phyloP scores from a whole-genome alignment of 441 rosid species.

The Bocquillonia castaneifolia region DNA sequence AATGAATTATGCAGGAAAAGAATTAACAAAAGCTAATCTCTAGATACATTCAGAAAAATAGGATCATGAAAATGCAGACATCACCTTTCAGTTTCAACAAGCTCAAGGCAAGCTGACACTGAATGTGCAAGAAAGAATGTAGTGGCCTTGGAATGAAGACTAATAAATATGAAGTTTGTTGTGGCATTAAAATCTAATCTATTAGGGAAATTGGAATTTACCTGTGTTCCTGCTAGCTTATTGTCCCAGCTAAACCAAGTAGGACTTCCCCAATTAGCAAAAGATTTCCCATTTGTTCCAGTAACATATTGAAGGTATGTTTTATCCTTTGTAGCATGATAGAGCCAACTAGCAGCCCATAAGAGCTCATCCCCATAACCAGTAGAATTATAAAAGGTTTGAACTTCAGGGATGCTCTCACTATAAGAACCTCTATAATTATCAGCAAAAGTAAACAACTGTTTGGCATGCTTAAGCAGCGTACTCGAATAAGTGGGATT shows the following conservation, averaged over 20 bases:
- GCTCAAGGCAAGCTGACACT: not conserved
- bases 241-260: slow-evolving; percentile 97
- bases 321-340: slow-evolving; percentile 74
- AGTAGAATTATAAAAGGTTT: slow-evolving; percentile 64
- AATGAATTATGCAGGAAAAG: not conserved
- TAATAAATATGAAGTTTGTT: too few relatives aligned
- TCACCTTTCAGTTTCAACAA: not conserved
- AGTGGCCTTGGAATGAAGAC: not conserved
- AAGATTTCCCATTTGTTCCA: slow-evolving; percentile 50
- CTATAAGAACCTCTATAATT: slow-evolving; percentile 56
- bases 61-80: not conserved
- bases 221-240: slow-evolving; percentile 92
- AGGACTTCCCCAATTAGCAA: slow-evolving; percentile 73
- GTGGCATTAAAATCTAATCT: not conserved
- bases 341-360: slow-evolving; percentile 95
- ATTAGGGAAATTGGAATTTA: slow-evolving; percentile 23
- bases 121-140: not conserved
- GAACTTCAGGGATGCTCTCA: slow-evolving; percentile 59
- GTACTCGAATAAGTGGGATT: slow-evolving; percentile 60
- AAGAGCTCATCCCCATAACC: slow-evolving; percentile 83
- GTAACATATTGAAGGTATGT: slow-evolving; percentile 65
- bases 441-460: slow-evolving; percentile 78
- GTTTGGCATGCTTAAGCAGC: slow-evolving; percentile 67
- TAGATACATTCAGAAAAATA: not conserved
- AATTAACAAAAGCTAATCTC: not conserved